Conservation (phyloP, 1,139 yeast species). For the Nakaseomyces kungkrabaensis region DNA sequence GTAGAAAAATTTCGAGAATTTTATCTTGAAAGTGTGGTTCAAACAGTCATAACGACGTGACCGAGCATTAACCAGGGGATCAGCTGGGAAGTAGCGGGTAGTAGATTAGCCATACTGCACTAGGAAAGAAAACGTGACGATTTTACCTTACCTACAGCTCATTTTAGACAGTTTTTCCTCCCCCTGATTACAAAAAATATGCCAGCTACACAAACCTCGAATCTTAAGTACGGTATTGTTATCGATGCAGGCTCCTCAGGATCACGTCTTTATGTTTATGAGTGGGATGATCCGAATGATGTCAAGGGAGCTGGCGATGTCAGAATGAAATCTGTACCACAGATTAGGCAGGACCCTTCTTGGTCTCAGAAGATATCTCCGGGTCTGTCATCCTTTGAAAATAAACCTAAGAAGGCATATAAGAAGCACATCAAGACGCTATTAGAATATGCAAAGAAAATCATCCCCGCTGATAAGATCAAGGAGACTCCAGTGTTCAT, state of each 20-base stretch:
- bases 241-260: constrained; percentile 81
- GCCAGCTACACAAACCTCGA: constrained; percentile 6
- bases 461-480: constrained; percentile 47
- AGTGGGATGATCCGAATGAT: constrained; percentile 46
- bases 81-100: too few species aligned
- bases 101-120: too few species aligned
- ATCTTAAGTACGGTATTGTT: constrained; percentile 50
- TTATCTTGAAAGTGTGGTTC: too few species aligned
- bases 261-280: constrained; percentile 59
- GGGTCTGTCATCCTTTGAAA: constrained; percentile 55
- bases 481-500: constrained; percentile 59
- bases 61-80: too few species aligned
- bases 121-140: too few species aligned
- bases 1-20: too few species aligned
- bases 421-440: constrained; percentile 46
- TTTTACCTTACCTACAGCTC: too few species aligned
- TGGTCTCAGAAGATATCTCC: constrained; percentile 61
- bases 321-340: constrained; percentile 48
- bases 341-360: constrained; percentile 44
- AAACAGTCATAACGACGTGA: too few species aligned
- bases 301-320: constrained; percentile 15
- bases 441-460: constrained; percentile 46
- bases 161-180: too few species aligned
- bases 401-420: constrained; percentile 46
- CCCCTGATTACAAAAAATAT: not conserved